These are phyloP conservation scores for Linaria vulgaris DNA, from an alignment of 257 asterid species.

Conservation along the genomic window DNA sequence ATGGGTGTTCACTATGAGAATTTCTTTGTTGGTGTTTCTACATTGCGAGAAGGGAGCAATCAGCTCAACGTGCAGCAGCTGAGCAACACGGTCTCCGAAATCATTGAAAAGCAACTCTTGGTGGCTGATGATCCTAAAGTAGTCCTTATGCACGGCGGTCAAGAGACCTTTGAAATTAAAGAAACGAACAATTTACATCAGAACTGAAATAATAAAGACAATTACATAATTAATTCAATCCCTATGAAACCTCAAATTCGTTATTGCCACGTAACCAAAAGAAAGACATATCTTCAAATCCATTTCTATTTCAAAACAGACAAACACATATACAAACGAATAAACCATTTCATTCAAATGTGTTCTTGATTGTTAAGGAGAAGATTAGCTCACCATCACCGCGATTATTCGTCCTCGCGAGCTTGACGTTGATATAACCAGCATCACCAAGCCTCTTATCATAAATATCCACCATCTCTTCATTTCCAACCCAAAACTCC, in stretches of 20 bases:
- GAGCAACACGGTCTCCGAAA: constrained; percentile 99
- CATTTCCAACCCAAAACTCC: constrained; percentile 99
- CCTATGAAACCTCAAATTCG: too few species aligned
- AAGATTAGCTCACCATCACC: constrained; percentile 68
- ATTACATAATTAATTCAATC: too few species aligned
- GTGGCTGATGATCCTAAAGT: constrained; percentile 75
- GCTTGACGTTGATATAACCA: constrained; percentile 79
- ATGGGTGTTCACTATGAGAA: constrained; percentile 95
- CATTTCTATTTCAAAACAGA: constrained; percentile 9
- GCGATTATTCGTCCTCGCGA: constrained; percentile 91
- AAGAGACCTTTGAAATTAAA: constrained; percentile 57
- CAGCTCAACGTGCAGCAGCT: constrained; percentile 84
- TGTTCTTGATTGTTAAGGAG: too few species aligned
- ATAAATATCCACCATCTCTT: constrained; percentile 78
- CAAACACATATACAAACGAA: background rate
- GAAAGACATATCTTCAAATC: constrained; percentile 10
- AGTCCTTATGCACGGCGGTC: constrained; percentile 89
- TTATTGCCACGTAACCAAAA: background rate
- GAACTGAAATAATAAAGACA: too few species aligned
- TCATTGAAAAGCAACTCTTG: constrained; percentile 90
- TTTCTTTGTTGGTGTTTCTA: constrained; percentile 56
- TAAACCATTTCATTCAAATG: too few species aligned
- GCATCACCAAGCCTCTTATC: constrained; percentile 96
- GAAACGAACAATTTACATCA: constrained; percentile 1
- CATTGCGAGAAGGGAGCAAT: constrained; percentile 54